Percentiles rank a stretch among this genome's conserved stretches.
These are phyloP conservation scores for Guillardia theta DNA, from an alignment of 78 protist species.

Conservation along the genomic window DNA sequence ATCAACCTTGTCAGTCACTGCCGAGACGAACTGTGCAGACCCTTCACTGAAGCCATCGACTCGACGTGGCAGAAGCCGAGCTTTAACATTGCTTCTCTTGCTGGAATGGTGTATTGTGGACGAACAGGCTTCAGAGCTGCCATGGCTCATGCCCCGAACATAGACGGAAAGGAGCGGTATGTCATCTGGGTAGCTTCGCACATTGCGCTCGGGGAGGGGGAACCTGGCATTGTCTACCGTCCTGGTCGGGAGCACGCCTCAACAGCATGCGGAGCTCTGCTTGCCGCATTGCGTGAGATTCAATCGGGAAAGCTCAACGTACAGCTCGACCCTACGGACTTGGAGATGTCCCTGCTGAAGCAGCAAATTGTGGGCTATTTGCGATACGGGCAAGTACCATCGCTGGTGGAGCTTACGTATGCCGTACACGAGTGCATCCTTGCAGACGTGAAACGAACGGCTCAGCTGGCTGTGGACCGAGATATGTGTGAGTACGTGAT, in stretches of 20 bases:
- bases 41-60: not conserved
- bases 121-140: conserved; percentile 17
- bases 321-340: not conserved
- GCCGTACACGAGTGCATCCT: not conserved
- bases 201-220: not conserved
- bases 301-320: not conserved
- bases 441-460: not conserved
- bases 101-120: not conserved
- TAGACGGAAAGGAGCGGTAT: not conserved
- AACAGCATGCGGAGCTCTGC: not conserved
- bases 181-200: conserved; percentile 10
- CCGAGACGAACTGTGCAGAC: not conserved
- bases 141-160: not conserved
- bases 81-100: not conserved
- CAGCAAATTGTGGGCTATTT: not conserved
- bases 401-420: conserved; percentile 4
- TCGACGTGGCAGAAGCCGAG: not conserved
- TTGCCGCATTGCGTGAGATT: not conserved
- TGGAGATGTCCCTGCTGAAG: not conserved
- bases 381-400: not conserved
- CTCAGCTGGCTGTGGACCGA: not conserved
- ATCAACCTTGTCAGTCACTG: not conserved
- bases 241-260: not conserved
- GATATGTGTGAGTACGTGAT: not conserved
- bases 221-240: not conserved